A percentile compares a stretch with the other conserved stretches of the same genome.
Evolutionary conservation across 192 early-diverging fungal species (phyloP).

Genomic region (Haplosporangium gracile): DNA sequence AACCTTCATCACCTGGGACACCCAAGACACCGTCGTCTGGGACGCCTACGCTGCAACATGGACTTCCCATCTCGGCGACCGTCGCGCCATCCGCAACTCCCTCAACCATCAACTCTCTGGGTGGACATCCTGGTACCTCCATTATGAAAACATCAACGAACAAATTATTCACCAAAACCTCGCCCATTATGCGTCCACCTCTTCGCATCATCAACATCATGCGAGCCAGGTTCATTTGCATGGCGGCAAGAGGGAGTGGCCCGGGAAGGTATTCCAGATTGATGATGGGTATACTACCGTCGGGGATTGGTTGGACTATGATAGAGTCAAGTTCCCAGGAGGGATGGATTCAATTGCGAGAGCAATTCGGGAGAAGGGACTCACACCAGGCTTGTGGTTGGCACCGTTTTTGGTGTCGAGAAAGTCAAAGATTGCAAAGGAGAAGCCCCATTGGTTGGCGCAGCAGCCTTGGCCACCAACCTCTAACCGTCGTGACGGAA

Average conservation of each 20-base stretch:
- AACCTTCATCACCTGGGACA: constrained; percentile 47
- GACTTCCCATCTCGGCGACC: constrained; percentile 22
- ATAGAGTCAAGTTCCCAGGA: constrained; percentile 60
- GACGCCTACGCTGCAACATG: constrained; percentile 21
- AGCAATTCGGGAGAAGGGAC: constrained; percentile 50
- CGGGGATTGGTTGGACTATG: constrained; percentile 62
- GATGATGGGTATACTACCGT: constrained; percentile 66
- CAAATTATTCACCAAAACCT: constrained; percentile 55
- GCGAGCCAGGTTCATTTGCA: constrained; percentile 1
- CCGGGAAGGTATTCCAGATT: constrained; percentile 65
- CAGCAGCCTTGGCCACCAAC: constrained; percentile 8
- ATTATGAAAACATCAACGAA: constrained; percentile 64
- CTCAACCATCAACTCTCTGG: constrained; percentile 54
- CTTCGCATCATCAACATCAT: constrained; percentile 3
- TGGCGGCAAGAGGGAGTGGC: constrained; percentile 42
- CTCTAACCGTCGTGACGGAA: not conserved
- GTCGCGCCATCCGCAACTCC: constrained; percentile 22
- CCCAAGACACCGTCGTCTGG: constrained; percentile 27
- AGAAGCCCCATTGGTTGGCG: constrained; percentile 63
- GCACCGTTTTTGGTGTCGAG: constrained; percentile 61
- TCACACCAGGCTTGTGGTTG: constrained; percentile 62
- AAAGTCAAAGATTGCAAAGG: constrained; percentile 54
- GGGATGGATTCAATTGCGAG: constrained; percentile 58
- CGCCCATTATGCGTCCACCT: constrained; percentile 9
- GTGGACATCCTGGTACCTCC: constrained; percentile 68